Conservation (phyloP, 306 rosid genomes). For the Canavalia gladiata region DNA sequence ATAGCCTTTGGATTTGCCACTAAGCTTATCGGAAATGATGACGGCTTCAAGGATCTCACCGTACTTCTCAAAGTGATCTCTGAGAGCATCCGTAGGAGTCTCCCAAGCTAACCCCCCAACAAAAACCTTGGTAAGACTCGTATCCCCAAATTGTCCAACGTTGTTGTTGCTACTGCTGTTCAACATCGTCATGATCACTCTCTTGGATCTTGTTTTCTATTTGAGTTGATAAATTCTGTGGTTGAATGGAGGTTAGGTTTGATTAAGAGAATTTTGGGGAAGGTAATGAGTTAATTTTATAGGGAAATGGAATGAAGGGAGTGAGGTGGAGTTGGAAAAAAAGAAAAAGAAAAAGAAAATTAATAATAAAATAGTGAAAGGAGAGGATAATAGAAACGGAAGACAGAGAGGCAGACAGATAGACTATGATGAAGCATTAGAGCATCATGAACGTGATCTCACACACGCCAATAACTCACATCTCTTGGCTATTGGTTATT, state of each 20-base stretch:
- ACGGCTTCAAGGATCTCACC: slow-evolving; percentile 94
- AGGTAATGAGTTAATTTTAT: slow-evolving; percentile 36
- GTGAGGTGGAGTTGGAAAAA: slow-evolving; percentile 33
- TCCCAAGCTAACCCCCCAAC: slow-evolving; percentile 95
- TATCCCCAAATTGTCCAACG: slow-evolving; percentile 73
- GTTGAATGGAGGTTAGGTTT: slow-evolving; percentile 2
- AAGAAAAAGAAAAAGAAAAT: neutral
- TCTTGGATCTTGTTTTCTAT: slow-evolving; percentile 4
- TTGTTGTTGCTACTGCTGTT: slow-evolving; percentile 31
- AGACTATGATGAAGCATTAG: slow-evolving; percentile 51
- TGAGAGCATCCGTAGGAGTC: slow-evolving; percentile 79
- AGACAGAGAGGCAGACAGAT: slow-evolving; percentile 70
- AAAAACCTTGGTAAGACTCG: slow-evolving; percentile 82
- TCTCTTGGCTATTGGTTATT: neutral
- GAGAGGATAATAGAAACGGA: slow-evolving; percentile 47
- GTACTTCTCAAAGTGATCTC: slow-evolving; percentile 73
- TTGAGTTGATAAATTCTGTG: neutral
- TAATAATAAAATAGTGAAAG: slow-evolving; percentile 20
- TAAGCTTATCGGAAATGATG: slow-evolving; percentile 81
- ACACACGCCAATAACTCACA: slow-evolving; percentile 30
- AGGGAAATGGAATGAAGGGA: slow-evolving; percentile 21
- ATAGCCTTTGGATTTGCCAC: slow-evolving; percentile 95
- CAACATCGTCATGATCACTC: slow-evolving; percentile 43
- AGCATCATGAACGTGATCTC: slow-evolving; percentile 64
- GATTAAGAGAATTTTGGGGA: slow-evolving; percentile 27